Percentiles rank a stretch among this genome's conserved stretches.
These are phyloP conservation scores for Irpex lacteus DNA, from an alignment of 1,284 basidiomycete species.

Conservation along the genomic window DNA sequence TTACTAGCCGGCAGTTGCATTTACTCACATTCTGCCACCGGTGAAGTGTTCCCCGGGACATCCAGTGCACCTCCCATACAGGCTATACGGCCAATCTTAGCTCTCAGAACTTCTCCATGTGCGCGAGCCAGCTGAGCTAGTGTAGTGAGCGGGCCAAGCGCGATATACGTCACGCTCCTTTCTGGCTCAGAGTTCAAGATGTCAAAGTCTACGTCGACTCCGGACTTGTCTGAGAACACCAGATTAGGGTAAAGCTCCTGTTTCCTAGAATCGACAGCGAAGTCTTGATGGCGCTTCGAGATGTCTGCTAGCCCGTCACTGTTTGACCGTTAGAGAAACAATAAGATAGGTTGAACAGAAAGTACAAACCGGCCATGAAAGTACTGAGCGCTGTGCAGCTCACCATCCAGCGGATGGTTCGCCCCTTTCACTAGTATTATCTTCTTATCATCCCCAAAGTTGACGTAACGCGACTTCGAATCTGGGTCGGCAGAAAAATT, in stretches of 20 bases:
- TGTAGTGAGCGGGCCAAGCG: slow-evolving; percentile 88
- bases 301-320: slow-evolving; percentile 85
- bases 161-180: slow-evolving; percentile 78
- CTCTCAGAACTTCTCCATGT: slow-evolving; percentile 52
- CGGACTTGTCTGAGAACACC: slow-evolving; percentile 45
- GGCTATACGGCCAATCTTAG: slow-evolving; percentile 71
- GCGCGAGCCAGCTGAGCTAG: slow-evolving; percentile 68
- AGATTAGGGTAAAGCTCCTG: slow-evolving; percentile 46
- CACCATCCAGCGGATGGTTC: slow-evolving; percentile 74
- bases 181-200: slow-evolving; percentile 59
- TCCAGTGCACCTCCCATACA: slow-evolving; percentile 98
- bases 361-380: slow-evolving; percentile 70
- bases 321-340: slow-evolving; percentile 14
- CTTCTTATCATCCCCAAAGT: slow-evolving; percentile 45
- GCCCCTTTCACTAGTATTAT: slow-evolving; percentile 70
- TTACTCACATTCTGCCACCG: slow-evolving; percentile 74
- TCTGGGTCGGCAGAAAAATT: slow-evolving; percentile 64
- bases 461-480: slow-evolving; percentile 57
- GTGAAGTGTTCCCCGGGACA: slow-evolving; percentile 86
- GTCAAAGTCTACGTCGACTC: slow-evolving; percentile 66
- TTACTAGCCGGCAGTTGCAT: too few species aligned
- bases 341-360: slow-evolving; percentile 1
- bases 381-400: slow-evolving; percentile 79
- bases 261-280: slow-evolving; percentile 43
- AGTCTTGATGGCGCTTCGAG: slow-evolving; percentile 70